Evolutionary conservation across 179 eudicot genomes (phyloP).

Genomic region (Beta corolliflora): DNA sequence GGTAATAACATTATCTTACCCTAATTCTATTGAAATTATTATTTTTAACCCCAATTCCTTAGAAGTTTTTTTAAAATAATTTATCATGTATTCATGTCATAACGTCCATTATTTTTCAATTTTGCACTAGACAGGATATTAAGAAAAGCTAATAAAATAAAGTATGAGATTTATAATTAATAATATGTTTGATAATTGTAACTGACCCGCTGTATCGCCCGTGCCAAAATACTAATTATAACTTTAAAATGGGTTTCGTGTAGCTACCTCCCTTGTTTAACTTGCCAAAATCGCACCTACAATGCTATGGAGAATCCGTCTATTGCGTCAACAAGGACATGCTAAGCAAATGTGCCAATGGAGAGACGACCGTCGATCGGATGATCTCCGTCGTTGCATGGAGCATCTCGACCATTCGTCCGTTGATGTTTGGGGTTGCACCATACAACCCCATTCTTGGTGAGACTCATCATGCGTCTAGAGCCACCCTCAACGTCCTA

Average conservation of each 20-base stretch:
- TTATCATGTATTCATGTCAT: too few relatives aligned
- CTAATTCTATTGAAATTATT: too few relatives aligned
- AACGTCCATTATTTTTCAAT: too few relatives aligned
- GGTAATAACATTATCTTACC: too few relatives aligned
- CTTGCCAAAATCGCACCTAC: slow-evolving; percentile 83
- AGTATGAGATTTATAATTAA: too few relatives aligned
- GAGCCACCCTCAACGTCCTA: slow-evolving; percentile 61
- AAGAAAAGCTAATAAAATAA: too few relatives aligned
- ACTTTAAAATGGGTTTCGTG: not conserved
- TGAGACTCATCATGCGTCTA: slow-evolving; percentile 83
- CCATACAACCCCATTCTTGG: slow-evolving; percentile 90
- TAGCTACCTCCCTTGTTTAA: slow-evolving; percentile 81
- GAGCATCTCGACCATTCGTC: slow-evolving; percentile 66
- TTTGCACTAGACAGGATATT: too few relatives aligned
- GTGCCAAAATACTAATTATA: too few relatives aligned
- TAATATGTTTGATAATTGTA: too few relatives aligned
- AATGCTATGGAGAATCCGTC: slow-evolving; percentile 72
- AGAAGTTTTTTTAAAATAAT: too few relatives aligned
- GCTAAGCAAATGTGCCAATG: slow-evolving; percentile 53
- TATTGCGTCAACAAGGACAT: slow-evolving; percentile 52
- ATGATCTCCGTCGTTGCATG: slow-evolving; percentile 62
- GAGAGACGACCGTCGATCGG: slow-evolving; percentile 48
- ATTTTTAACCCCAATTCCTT: too few relatives aligned
- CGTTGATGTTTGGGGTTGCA: slow-evolving; percentile 67
- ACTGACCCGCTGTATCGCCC: too few relatives aligned